phyloP scores from a whole-genome alignment of 2,329 filamentous ascomycete genomes.

The Cytospora mali region DNA sequence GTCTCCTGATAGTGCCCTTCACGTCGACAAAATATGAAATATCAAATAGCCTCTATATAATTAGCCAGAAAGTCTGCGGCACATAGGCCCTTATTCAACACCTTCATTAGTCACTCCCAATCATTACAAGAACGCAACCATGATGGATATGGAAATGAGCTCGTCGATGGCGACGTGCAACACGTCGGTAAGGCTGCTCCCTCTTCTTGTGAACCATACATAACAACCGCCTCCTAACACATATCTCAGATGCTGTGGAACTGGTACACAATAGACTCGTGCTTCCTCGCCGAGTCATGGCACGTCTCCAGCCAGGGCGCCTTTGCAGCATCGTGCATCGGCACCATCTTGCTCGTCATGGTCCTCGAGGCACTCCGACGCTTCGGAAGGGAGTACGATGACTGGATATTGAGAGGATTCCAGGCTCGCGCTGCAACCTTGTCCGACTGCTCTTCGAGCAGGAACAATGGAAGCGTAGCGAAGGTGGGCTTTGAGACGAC shows the following conservation, averaged over 20 bases:
- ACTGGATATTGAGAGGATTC: constrained; percentile 44
- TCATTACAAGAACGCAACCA: not conserved
- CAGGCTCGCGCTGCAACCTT: constrained; percentile 36
- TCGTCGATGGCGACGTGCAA: constrained; percentile 21
- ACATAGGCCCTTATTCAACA: not conserved
- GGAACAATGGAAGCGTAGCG: not conserved
- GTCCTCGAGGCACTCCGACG: constrained; percentile 45
- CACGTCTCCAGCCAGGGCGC: constrained; percentile 43
- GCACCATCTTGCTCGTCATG: constrained; percentile 45
- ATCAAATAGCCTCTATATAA: not conserved
- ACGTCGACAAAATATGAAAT: not conserved
- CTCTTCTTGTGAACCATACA: not conserved
- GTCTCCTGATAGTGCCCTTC: not conserved
- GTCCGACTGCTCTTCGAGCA: not conserved
- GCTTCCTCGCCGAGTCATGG: constrained; percentile 46
- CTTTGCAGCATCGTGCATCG: constrained; percentile 49
- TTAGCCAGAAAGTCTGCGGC: not conserved
- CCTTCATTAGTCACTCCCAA: not conserved
- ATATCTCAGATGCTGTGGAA: constrained; percentile 27
- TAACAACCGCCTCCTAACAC: not conserved
- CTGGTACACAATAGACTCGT: constrained; percentile 29
- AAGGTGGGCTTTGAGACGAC: not conserved
- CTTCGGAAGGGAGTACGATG: constrained; percentile 47
- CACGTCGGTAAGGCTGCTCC: constrained; percentile 20
- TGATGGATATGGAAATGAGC: constrained; percentile 26